These are phyloP conservation scores for Arachis stenosperma DNA, from an alignment of 306 rosid genomes.

Conservation along the genomic window DNA sequence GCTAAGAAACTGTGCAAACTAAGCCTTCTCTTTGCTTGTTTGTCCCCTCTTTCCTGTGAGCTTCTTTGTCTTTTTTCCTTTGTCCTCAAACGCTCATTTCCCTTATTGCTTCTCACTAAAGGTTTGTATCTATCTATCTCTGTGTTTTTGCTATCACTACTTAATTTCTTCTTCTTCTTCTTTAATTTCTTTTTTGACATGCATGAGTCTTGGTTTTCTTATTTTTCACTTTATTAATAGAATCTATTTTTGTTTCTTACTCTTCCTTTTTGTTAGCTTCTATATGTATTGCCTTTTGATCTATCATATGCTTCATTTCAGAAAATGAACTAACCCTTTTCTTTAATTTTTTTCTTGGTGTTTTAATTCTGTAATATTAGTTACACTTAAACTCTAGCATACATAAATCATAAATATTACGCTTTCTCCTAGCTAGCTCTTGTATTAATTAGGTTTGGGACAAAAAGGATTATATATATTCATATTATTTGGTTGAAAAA, in stretches of 20 bases:
- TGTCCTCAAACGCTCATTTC: conserved; percentile 34
- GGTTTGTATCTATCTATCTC: conserved; percentile 44
- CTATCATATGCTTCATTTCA: conserved; percentile 2
- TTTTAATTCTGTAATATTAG: not conserved
- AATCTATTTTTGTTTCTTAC: not conserved
- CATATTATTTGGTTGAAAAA: not conserved
- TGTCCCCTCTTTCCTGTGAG: conserved; percentile 19
- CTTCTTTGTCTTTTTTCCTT: conserved; percentile 54
- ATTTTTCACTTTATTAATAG: too few species aligned
- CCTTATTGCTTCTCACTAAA: conserved; percentile 42
- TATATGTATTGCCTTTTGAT: too few species aligned
- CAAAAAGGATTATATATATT: too few species aligned
- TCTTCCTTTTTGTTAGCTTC: not conserved
- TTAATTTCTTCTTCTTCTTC: not conserved
- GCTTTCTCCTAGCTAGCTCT: not conserved
- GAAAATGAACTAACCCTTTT: conserved; percentile 5
- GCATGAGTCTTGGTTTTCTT: conserved; percentile 7
- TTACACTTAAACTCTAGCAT: not conserved
- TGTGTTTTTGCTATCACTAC: conserved; percentile 15
- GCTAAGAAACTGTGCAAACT: conserved; percentile 62
- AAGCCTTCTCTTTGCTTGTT: conserved; percentile 45
- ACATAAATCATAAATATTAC: not conserved
- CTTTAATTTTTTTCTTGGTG: not conserved
- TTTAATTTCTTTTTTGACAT: too few species aligned
- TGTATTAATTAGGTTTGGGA: conserved; percentile 12